Base-by-base conservation (phyloP, 78 protist genomes). In the Dictyostelium purpureum region DNA sequence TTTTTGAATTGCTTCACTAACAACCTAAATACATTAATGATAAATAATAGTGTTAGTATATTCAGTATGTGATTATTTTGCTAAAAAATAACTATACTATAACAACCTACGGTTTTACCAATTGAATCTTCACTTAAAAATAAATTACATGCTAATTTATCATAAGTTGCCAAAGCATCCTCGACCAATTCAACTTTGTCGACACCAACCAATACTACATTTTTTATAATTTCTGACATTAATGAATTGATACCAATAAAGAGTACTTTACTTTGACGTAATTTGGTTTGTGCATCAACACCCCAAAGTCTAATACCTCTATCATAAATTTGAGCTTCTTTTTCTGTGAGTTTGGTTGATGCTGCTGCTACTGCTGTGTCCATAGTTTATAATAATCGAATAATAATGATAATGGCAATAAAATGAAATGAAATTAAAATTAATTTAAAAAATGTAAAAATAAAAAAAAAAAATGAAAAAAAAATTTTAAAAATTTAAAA, bases 131-230 rank as follows among this genome's bases (percentile, higher is more conserved):
- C 57, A 33, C 37, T 75, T 24, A 87, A 49, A 54, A 83, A 85
- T 52, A 95, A 75, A 69, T 94, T 57, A 2, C 96, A 16, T 33
- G 77, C 26, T 26, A 97, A 83, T 61, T 98, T 98, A 18, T 26
- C 26, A 21, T 42, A 0, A 1, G 77, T 35, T 38, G 77, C 91
- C 1, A 56, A 56, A 42, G 4, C 52, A 18, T 38, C 19, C 90
- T 98, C 99, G 9, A 91, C 87, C 12, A 99, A 38, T 18, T 96
- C 78, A 49, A 99, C 97, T 10, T 79, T 28, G 33, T 93, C 89
- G 14, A 99, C 97, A 42, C 99, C 99, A 0, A 98, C 97, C 42
- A 99, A 94, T 0, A 97, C 95, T 11, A 98, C 57, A 91, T 99
- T 98, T 94, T 99, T 99, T 40, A 96, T 96, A 16, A 97, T 43